Evolutionary conservation across 2,329 filamentous ascomycete genomes (phyloP), one percentile per base, ranked within the genome.

Genomic region (Fusarium pseudoanthophilum): DNA sequence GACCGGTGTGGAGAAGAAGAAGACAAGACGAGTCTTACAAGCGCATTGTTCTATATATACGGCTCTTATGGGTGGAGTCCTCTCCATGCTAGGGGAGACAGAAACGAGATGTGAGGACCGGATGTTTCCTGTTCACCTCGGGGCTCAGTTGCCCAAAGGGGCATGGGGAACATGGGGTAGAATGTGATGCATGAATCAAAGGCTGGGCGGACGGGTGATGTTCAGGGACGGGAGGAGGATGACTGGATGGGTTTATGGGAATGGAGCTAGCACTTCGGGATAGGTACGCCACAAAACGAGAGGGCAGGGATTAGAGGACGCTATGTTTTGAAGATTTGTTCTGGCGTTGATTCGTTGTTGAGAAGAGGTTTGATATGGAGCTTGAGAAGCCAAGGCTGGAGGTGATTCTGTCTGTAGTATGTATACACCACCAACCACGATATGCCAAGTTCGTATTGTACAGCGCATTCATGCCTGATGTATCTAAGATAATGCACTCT

Each of bases 21-120:
- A 37, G 14, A 39, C n/a, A 21, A 21, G 52, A 45, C 28, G 15
- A 49, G 30, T 60, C n/a, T 62, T 55, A 55, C 52, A 72, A 56
- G 56, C 60, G 68, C 60, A 57, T 58, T 64, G 64, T 64, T 69
- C 59, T 74, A 74, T 75, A 75, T 73, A 72, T 69, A 69, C 57
- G 49, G 60, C 36, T 61, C 55, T 51, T 64, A 58, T 60, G 51
- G 28, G 71, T 70, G 66, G 66, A 70, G 51, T 51, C 28, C 24
- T 56, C 24, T 56, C 18, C 51, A 45, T 58, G 34, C 18, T 55
- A 55, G 48, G 48, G 48, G 30, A 36, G 48, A 45, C 30, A 51
- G 61, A 69, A 71, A 67, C 67, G 55, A 66, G 68, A 71, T 71
- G 49, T 21, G 64, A 71, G 68, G 68, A 61, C 52, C 40, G 42